Evolutionary conservation across 179 eudicot species (phyloP).

Genomic region (Beta corolliflora): DNA sequence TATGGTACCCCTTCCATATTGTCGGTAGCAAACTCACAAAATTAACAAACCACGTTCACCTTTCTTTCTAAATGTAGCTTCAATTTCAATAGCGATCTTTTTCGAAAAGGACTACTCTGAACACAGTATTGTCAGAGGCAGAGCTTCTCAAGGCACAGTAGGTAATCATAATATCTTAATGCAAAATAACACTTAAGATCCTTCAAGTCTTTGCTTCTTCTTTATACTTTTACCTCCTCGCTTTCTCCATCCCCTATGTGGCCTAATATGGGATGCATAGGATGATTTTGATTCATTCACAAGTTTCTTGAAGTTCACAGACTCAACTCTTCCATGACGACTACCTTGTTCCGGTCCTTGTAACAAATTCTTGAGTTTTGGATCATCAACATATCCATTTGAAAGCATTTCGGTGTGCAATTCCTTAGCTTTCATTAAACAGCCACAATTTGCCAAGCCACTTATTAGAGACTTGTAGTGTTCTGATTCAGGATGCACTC

Average conservation of each 20-base stretch:
- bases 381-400: constrained; percentile 38
- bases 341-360: constrained; percentile 20
- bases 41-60: constrained; percentile 8
- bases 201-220: constrained; percentile 7
- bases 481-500: constrained; percentile 45
- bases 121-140: neutral
- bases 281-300: constrained; percentile 3
- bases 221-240: constrained; percentile 10
- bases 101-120: neutral
- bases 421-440: constrained; percentile 65
- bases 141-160: constrained; percentile 6
- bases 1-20: constrained; percentile 1
- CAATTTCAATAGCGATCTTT: neutral
- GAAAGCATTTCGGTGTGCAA: constrained; percentile 63
- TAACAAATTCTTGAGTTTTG: constrained; percentile 30
- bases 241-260: constrained; percentile 10
- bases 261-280: constrained; percentile 3
- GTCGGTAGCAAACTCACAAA: constrained; percentile 1
- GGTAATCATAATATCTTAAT: constrained; percentile 6
- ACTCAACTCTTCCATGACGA: constrained; percentile 16
- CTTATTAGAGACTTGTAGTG: constrained; percentile 55
- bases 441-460: constrained; percentile 59
- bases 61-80: constrained; percentile 2
- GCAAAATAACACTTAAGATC: constrained; percentile 15
- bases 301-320: constrained; percentile 11